Percentiles rank a stretch among this genome's conserved stretches.
phyloP scores from a whole-genome alignment of 768 basidiomycete species.

The Terana coerulea region DNA sequence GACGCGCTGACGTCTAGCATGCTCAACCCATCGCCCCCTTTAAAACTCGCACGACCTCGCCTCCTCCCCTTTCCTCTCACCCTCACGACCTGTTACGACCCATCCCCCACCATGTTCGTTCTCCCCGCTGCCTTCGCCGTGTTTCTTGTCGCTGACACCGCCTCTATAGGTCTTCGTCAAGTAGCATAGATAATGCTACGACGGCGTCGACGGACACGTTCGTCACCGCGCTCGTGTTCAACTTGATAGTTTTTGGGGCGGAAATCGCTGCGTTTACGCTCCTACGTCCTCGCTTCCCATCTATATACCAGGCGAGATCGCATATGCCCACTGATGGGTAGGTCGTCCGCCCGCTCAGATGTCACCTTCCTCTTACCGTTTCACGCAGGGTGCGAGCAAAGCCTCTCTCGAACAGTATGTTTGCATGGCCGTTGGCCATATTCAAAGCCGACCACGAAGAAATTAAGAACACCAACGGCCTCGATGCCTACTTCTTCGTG shows the following conservation, averaged over 20 bases:
- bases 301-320: conserved; percentile 83
- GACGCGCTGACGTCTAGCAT: not conserved
- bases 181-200: conserved; percentile 33
- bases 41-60: not conserved
- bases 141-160: not conserved
- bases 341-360: conserved; percentile 20
- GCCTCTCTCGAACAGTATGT: conserved; percentile 43
- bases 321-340: conserved; percentile 43
- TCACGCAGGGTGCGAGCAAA: conserved; percentile 48
- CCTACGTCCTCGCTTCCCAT: conserved; percentile 73
- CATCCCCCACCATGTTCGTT: not conserved
- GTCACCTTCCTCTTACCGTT: conserved; percentile 25
- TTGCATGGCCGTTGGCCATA: conserved; percentile 67
- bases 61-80: not conserved
- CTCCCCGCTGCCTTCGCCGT: not conserved
- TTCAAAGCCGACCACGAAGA: conserved; percentile 54
- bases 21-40: not conserved
- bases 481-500: conserved; percentile 92
- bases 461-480: conserved; percentile 64
- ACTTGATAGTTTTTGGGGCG: conserved; percentile 59
- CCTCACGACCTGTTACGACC: not conserved
- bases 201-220: conserved; percentile 73
- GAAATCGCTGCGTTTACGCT: conserved; percentile 74
- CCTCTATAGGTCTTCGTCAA: conserved; percentile 33
- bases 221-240: conserved; percentile 77